A percentile compares a stretch with the other conserved stretches of the same genome.
Conservation (phyloP, 768 basidiomycete genomes). For the Mycena latifolia region DNA sequence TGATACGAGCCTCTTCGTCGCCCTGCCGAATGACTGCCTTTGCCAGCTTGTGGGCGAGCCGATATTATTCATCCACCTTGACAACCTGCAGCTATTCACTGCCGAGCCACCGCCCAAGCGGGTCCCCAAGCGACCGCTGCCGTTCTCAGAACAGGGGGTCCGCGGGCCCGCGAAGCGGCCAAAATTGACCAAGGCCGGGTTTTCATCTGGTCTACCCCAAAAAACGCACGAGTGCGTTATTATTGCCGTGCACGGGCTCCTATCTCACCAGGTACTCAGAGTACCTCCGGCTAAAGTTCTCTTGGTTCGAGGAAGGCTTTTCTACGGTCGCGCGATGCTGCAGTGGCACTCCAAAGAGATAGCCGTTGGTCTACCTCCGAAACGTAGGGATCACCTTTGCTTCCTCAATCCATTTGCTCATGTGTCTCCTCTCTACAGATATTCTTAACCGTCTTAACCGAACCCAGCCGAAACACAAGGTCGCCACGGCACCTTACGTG, state of each 20-base stretch:
- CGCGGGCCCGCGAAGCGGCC: slow-evolving; percentile 44
- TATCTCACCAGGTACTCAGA: not conserved
- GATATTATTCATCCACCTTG: slow-evolving; percentile 54
- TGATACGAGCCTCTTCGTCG: slow-evolving; percentile 79
- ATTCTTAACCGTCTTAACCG: slow-evolving; percentile 70
- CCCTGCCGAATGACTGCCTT: slow-evolving; percentile 86
- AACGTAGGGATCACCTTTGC: slow-evolving; percentile 60
- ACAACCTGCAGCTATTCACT: slow-evolving; percentile 39
- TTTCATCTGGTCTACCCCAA: not conserved
- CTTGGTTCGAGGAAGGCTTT: slow-evolving; percentile 68
- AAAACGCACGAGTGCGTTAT: slow-evolving; percentile 22
- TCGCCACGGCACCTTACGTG: slow-evolving; percentile 42
- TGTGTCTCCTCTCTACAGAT: slow-evolving; percentile 54
- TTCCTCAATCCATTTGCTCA: slow-evolving; percentile 1
- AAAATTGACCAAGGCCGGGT: slow-evolving; percentile 38
- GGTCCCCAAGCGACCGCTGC: slow-evolving; percentile 21
- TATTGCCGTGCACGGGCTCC: not conserved
- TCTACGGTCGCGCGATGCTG: slow-evolving; percentile 73
- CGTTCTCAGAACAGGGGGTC: slow-evolving; percentile 22
- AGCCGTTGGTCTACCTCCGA: slow-evolving; percentile 73
- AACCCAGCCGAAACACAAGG: slow-evolving; percentile 46
- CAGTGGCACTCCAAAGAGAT: slow-evolving; percentile 64
- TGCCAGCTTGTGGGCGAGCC: slow-evolving; percentile 87
- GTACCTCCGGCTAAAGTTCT: slow-evolving; percentile 47
- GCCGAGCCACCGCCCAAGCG: slow-evolving; percentile 27